Conservation (phyloP, 116 monocot species). For the Posidonia oceanica region DNA sequence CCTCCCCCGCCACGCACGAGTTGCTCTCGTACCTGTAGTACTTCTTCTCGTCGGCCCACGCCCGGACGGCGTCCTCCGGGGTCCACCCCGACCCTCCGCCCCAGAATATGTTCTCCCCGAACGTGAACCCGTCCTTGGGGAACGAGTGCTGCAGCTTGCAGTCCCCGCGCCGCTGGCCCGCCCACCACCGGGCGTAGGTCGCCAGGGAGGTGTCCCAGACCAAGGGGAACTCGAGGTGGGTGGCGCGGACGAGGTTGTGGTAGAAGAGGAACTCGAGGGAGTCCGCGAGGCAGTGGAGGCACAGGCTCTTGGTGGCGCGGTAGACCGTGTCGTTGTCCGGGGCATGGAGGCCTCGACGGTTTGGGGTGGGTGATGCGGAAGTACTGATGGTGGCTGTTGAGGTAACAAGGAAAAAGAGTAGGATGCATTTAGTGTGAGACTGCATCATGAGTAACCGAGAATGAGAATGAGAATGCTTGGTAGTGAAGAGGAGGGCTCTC, state of each 20-base stretch:
- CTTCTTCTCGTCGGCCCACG: slow-evolving; percentile 30
- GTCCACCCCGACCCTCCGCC: slow-evolving; percentile 20
- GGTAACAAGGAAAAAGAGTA: not conserved
- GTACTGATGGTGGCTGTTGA: not conserved
- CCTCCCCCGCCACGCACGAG: slow-evolving; percentile 17
- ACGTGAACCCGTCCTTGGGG: slow-evolving; percentile 32
- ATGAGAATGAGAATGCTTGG: not conserved
- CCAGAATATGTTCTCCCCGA: slow-evolving; percentile 47
- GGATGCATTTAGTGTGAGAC: not conserved
- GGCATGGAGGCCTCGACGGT: not conserved
- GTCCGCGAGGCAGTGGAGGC: slow-evolving; percentile 26
- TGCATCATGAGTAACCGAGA: not conserved
- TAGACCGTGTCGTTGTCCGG: slow-evolving; percentile 19
- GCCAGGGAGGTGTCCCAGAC: slow-evolving; percentile 28
- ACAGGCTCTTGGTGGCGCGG: slow-evolving; percentile 14
- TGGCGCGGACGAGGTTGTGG: slow-evolving; percentile 35
- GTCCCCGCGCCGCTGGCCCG: slow-evolving; percentile 24
- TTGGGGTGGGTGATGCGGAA: not conserved
- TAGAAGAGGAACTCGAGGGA: slow-evolving; percentile 32
- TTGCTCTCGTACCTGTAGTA: slow-evolving; percentile 30
- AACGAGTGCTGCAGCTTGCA: slow-evolving; percentile 43
- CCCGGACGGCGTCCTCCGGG: slow-evolving; percentile 18
- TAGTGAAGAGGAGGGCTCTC: not conserved
- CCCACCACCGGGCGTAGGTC: slow-evolving; percentile 37
- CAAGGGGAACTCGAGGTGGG: slow-evolving; percentile 33